Conservation (phyloP, 2,329 filamentous ascomycete species). For the Orbilia javanica region DNA sequence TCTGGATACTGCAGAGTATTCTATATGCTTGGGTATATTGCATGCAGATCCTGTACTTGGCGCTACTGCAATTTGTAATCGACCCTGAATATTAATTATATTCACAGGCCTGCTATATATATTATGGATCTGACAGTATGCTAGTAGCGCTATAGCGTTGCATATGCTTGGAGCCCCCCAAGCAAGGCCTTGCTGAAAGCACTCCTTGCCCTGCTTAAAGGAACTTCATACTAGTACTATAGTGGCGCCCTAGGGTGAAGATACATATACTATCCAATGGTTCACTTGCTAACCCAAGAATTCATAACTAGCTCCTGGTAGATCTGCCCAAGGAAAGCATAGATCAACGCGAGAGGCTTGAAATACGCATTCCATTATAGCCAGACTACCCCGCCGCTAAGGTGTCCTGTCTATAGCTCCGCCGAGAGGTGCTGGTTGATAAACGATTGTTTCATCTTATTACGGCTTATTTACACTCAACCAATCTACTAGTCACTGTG, state of each 20-base stretch:
- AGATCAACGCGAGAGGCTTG: constrained; percentile 27
- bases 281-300: constrained; percentile 31
- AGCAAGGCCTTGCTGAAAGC: neutral
- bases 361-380: constrained; percentile 14
- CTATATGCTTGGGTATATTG: too few relatives aligned
- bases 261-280: neutral
- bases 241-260: neutral
- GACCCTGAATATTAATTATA: too few relatives aligned
- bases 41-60: neutral
- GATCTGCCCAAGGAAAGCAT: constrained; percentile 46
- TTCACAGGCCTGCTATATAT: too few relatives aligned
- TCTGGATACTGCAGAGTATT: neutral
- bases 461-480: constrained; percentile 5
- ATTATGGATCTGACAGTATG: too few relatives aligned
- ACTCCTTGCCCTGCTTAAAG: neutral
- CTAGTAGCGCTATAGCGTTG: too few relatives aligned
- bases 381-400: constrained; percentile 33
- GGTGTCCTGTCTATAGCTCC: constrained; percentile 7
- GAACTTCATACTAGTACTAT: neutral
- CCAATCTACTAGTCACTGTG: neutral
- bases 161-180: neutral
- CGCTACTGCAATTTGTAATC: neutral
- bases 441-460: neutral
- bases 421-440: neutral
- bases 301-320: constrained; percentile 25